Conservation (phyloP, 176 grass and related monocot species). For the Hordeum marinum region DNA sequence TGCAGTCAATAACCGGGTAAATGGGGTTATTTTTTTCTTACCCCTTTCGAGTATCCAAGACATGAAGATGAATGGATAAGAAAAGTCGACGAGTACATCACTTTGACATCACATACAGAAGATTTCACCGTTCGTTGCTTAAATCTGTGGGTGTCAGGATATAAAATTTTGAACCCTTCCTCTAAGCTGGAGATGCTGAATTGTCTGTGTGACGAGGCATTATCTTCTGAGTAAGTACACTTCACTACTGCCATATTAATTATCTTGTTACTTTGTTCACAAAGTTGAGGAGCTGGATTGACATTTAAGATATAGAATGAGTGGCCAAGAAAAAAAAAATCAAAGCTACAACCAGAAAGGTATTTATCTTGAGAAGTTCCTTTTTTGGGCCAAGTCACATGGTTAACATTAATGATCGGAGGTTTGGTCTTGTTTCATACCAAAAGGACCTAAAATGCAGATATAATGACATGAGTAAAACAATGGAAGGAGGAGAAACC, state of each 20-base stretch:
- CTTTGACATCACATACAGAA: slow-evolving; percentile 25
- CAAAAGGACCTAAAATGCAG: slow-evolving; percentile 55
- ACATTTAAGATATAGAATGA: slow-evolving; percentile 35
- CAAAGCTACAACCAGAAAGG: slow-evolving; percentile 53
- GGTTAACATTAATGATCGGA: not conserved
- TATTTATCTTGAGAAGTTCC: slow-evolving; percentile 12
- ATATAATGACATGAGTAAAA: slow-evolving; percentile 31
- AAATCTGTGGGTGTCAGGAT: slow-evolving; percentile 32
- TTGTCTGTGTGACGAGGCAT: slow-evolving; percentile 64
- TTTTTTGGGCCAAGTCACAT: not conserved
- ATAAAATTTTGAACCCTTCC: slow-evolving; percentile 55
- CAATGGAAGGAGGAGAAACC: not conserved
- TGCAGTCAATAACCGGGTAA: not conserved
- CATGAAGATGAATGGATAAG: slow-evolving; percentile 52
- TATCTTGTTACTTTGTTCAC: slow-evolving; percentile 28
- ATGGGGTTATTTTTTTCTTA: slow-evolving; percentile 2
- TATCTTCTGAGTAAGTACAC: slow-evolving; percentile 61
- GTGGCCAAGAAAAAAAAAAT: slow-evolving; percentile 28
- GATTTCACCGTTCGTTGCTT: slow-evolving; percentile 34
- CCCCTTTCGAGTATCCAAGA: slow-evolving; percentile 41
- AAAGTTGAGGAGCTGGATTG: not conserved
- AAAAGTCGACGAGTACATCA: slow-evolving; percentile 36
- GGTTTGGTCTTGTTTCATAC: slow-evolving; percentile 28
- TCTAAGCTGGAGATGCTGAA: slow-evolving; percentile 68
- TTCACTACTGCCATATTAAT: not conserved